Conservation (phyloP, 257 asterid species). For the Avicennia marina region DNA sequence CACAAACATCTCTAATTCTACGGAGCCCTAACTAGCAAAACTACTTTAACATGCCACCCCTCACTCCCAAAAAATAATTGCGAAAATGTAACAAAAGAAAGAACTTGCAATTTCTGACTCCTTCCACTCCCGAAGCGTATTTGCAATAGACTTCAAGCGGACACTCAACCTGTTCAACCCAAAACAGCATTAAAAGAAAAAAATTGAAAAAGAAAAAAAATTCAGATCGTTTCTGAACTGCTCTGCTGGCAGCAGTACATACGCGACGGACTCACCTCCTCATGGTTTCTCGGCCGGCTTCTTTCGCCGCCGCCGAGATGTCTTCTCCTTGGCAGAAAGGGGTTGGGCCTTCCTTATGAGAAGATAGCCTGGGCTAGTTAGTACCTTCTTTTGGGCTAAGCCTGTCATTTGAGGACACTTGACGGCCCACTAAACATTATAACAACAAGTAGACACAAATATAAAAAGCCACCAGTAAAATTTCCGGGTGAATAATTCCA, state of each 20-base stretch:
- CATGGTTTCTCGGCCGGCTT: constrained; percentile 21
- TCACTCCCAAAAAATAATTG: no score
- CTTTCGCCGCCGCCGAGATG: constrained; percentile 11
- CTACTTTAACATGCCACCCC: background rate
- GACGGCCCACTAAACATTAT: no score
- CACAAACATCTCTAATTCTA: constrained; percentile 2
- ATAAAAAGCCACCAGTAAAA: no score
- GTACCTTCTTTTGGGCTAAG: no score
- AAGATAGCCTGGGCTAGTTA: background rate
- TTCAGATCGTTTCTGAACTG: background rate
- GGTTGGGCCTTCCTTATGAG: constrained; percentile 11
- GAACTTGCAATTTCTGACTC: constrained; percentile 21
- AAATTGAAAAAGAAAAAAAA: background rate
- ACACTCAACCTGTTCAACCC: constrained; percentile 25
- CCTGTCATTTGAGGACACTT: no score
- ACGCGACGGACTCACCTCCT: constrained; percentile 20
- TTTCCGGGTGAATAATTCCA: no score
- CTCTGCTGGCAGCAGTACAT: background rate
- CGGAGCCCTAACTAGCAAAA: background rate
- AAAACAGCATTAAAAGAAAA: background rate
- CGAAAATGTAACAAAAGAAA: background rate
- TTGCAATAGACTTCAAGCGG: constrained; percentile 17
- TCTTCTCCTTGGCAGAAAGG: background rate
- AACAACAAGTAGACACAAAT: no score
- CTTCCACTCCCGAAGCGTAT: constrained; percentile 20